Percentiles rank a stretch among this genome's conserved stretches.
Conservation (phyloP, 108 stramenopile genomes). For the Skeletonema tropicum region DNA sequence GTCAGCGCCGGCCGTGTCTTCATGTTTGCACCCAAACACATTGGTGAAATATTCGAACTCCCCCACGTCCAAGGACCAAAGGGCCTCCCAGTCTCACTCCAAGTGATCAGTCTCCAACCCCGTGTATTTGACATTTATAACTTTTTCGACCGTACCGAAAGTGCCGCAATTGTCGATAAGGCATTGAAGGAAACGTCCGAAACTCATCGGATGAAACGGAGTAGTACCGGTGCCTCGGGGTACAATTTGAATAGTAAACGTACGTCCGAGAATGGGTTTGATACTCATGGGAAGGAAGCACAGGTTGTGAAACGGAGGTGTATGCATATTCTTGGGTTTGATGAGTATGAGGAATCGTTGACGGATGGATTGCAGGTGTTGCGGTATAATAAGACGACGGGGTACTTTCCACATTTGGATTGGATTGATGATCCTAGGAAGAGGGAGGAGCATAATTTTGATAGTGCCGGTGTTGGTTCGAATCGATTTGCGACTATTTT, state of each 20-base stretch:
- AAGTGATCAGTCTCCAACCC: slow-evolving; percentile 68
- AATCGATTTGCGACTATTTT: slow-evolving; percentile 97
- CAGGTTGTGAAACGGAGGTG: slow-evolving; percentile 59
- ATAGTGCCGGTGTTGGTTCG: slow-evolving; percentile 73
- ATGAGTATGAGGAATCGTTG: slow-evolving; percentile 76
- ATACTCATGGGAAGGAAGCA: slow-evolving; percentile 79
- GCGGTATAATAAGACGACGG: slow-evolving; percentile 91
- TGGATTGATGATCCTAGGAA: slow-evolving; percentile 67
- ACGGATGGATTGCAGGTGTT: slow-evolving; percentile 96
- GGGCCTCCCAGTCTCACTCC: slow-evolving; percentile 62
- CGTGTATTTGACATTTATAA: slow-evolving; percentile 89
- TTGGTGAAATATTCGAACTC: slow-evolving; percentile 85
- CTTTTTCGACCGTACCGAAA: slow-evolving; percentile 77
- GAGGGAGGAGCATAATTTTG: slow-evolving; percentile 66
- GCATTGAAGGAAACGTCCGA: slow-evolving; percentile 73
- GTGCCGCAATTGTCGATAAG: slow-evolving; percentile 62
- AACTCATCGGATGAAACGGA: slow-evolving; percentile 76
- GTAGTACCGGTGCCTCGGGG: slow-evolving; percentile 73
- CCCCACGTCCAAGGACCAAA: slow-evolving; percentile 64
- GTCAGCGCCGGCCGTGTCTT: slow-evolving; percentile 87
- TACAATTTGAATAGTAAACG: slow-evolving; percentile 64
- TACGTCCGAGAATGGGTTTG: slow-evolving; percentile 88
- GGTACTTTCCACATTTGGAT: slow-evolving; percentile 93
- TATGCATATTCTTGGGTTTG: slow-evolving; percentile 74
- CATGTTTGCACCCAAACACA: slow-evolving; percentile 82